Base-by-base conservation (phyloP, 176 grass and related monocot species). In the Bothriochloa decipiens region DNA sequence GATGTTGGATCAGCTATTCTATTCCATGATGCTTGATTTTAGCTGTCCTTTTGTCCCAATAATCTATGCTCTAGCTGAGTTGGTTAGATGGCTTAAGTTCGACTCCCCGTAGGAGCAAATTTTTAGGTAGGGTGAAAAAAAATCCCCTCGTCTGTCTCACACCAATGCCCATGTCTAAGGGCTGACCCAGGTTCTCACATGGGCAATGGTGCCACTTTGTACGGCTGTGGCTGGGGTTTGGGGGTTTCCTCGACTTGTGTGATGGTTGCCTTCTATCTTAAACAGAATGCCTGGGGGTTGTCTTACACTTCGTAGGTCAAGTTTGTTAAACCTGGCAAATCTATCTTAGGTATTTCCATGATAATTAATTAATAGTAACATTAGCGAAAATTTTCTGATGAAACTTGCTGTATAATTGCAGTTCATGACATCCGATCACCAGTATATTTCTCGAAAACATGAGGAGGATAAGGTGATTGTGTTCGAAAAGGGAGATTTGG, bases 391-490 rank as follows among this genome's bases (percentile, higher is more conserved):
- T 76, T 87, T 68, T 33, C 73, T 77, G 72, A 86, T 87, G 77
- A 85, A 75, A 57, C 29, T 15, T 16, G 17, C 66, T 46, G 46
- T 86, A 50, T 76, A 27, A 70, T 86, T 99, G 78, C 91, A 98
- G 96, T 98, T 98, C 85, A 98, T 98, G 92, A 95, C 96, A 74
- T 91, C 93, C 50, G 87, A 91, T 26, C 95, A 98, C 72, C 95
- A 90, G 90, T 98, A 95, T 61, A 87, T 98, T 79, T 98, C 96
- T 47, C 91, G 92, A 49, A 93, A 93, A 90, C 87, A 98, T 85
- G 96, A 98, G 65, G 91, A 78, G 53, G 92, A 98, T 82, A 98
- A 87, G 85, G 63, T 95, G 64, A 90, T 98, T 76, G 46, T 98
- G 46, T 95, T 98, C 61, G 96, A 98, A 87, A 87, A 90, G 27